phyloP scores from a whole-genome alignment of 768 basidiomycete genomes.

The Trametes gibbosa region DNA sequence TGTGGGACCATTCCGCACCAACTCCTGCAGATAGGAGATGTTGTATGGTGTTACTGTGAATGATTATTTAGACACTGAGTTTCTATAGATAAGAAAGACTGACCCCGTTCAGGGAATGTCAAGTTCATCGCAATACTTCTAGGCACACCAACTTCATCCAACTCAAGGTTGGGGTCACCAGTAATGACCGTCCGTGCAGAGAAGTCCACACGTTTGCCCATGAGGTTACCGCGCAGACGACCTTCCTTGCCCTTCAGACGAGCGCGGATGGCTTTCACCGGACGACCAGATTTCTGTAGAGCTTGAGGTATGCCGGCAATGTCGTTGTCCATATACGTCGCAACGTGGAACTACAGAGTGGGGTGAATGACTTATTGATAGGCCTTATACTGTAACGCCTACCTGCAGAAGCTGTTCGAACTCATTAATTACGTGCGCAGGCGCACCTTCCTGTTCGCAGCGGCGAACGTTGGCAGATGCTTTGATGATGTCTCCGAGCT shows the following conservation, averaged over 20 bases:
- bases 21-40: conserved; percentile 88
- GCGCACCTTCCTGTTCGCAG: conserved; percentile 95
- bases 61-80: background rate
- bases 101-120: conserved; percentile 95
- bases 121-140: conserved; percentile 95
- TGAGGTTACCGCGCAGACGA: conserved; percentile 93
- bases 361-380: background rate
- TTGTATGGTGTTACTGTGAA: conserved; percentile 92
- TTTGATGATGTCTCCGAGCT: conserved; percentile 95
- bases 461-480: conserved; percentile 88
- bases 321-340: conserved; percentile 99
- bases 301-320: conserved; percentile 98
- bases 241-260: conserved; percentile 99
- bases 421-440: conserved; percentile 92
- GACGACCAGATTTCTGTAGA: conserved; percentile 93
- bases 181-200: conserved; percentile 99
- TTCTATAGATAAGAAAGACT: conserved; percentile 20
- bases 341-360: conserved; percentile 82
- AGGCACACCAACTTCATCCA: conserved; percentile 97
- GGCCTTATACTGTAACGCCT: background rate
- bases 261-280: conserved; percentile 97
- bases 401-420: conserved; percentile 96
- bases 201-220: conserved; percentile 99
- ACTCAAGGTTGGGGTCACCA: conserved; percentile 93
- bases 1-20: conserved; percentile 93